phyloP scores from a whole-genome alignment of 2,329 filamentous ascomycete genomes.

The Cladosporium sp. region DNA sequence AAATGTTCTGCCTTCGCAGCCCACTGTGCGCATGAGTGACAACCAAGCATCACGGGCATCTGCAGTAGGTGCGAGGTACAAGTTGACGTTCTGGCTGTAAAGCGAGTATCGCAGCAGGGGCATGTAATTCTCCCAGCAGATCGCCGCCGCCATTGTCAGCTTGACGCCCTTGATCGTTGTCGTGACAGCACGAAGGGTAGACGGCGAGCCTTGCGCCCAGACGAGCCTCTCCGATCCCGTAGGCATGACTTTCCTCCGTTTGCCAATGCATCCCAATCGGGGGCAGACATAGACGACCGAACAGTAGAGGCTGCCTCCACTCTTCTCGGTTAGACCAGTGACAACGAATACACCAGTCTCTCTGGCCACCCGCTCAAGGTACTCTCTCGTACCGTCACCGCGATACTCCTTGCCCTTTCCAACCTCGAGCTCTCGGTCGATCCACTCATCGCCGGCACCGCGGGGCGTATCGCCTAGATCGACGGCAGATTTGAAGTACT shows the following conservation, averaged over 20 bases:
- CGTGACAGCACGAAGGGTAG: conserved; percentile 75
- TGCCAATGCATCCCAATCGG: conserved; percentile 69
- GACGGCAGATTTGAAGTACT: conserved; percentile 75
- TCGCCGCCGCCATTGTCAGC: conserved; percentile 79
- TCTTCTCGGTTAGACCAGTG: conserved; percentile 74
- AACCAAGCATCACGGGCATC: conserved; percentile 83
- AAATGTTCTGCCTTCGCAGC: conserved; percentile 78
- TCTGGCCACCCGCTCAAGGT: conserved; percentile 71
- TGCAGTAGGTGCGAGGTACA: conserved; percentile 88
- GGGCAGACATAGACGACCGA: conserved; percentile 81
- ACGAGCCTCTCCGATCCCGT: conserved; percentile 80
- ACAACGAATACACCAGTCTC: conserved; percentile 82
- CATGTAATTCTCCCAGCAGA: conserved; percentile 99
- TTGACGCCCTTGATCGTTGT: conserved; percentile 77
- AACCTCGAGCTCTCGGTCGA: conserved; percentile 59
- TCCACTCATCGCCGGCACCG: conserved; percentile 73
- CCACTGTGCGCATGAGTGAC: conserved; percentile 77
- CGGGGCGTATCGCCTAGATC: conserved; percentile 77
- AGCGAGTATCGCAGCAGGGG: conserved; percentile 79
- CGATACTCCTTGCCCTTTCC: conserved; percentile 50
- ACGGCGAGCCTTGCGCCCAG: conserved; percentile 83
- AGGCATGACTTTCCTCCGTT: conserved; percentile 91
- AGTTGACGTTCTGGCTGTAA: conserved; percentile 86
- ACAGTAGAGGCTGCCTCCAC: conserved; percentile 83
- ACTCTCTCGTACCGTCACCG: conserved; percentile 77